These are phyloP conservation scores for Poterioochromonas sp. DNA, from an alignment of 352 stramenopile genomes.

Conservation along the genomic window DNA sequence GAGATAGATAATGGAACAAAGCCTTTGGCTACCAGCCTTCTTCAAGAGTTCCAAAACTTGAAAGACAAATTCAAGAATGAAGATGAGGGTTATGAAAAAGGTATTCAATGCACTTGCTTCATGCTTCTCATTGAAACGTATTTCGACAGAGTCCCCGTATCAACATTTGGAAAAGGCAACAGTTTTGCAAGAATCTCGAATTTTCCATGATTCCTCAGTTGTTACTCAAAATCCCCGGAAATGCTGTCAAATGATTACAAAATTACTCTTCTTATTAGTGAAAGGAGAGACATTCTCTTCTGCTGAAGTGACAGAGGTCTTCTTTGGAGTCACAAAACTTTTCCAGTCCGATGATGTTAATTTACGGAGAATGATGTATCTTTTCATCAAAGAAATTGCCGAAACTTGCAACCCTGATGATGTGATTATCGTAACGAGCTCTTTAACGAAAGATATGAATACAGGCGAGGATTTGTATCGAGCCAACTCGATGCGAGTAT, in stretches of 20 bases:
- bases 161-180: constrained; percentile 85
- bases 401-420: constrained; percentile 71
- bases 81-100: constrained; percentile 76
- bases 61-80: constrained; percentile 99
- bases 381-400: constrained; percentile 91
- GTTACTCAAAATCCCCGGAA: constrained; percentile 92
- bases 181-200: constrained; percentile 93
- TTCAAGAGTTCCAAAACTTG: constrained; percentile 78
- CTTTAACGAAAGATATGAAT: constrained; percentile 99
- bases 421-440: constrained; percentile 97
- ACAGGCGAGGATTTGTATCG: constrained; percentile 92
- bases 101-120: not conserved
- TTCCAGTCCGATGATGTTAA: constrained; percentile 97
- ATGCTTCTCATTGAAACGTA: not conserved
- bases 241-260: constrained; percentile 97
- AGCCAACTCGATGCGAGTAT: constrained; percentile 94
- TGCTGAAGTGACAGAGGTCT: constrained; percentile 91
- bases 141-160: constrained; percentile 72
- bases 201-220: constrained; percentile 94
- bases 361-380: constrained; percentile 95
- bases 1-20: not conserved
- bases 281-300: constrained; percentile 85
- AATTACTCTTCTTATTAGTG: constrained; percentile 89
- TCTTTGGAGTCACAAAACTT: constrained; percentile 98
- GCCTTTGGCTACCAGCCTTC: not conserved